Percentiles rank a stretch among this genome's conserved stretches.
Evolutionary conservation across 2,329 filamentous ascomycete genomes (phyloP).

Genomic region (Fusarium buharicum): DNA sequence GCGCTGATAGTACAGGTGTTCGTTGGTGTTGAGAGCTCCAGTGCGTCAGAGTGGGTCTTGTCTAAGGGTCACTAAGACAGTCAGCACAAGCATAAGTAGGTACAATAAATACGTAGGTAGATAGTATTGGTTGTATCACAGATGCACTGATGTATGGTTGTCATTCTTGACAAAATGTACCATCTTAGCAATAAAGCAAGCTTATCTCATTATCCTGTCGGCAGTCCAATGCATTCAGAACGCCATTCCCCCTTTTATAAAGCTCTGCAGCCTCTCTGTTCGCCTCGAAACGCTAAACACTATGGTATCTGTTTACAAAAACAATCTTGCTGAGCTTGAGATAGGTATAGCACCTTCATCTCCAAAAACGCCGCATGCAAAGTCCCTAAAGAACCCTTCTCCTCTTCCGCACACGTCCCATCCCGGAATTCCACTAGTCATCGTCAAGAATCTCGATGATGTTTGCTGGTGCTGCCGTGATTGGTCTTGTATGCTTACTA

Average conservation of each 20-base stretch:
- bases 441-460: conserved; percentile 48
- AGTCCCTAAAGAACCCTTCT: neutral
- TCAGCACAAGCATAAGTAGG: too few species aligned
- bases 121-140: too few species aligned
- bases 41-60: conserved; percentile 45
- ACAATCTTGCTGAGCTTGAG: conserved; percentile 18
- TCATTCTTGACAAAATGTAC: neutral
- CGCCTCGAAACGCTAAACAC: conserved; percentile 27
- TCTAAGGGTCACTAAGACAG: too few species aligned
- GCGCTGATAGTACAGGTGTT: conserved; percentile 15
- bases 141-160: too few species aligned
- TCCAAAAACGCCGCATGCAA: conserved; percentile 26
- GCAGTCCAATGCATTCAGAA: neutral
- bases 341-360: conserved; percentile 12
- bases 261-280: conserved; percentile 2
- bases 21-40: conserved; percentile 28
- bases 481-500: conserved; percentile 20
- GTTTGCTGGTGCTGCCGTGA: conserved; percentile 7
- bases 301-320: conserved; percentile 38
- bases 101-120: too few species aligned
- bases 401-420: neutral
- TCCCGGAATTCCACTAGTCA: conserved; percentile 11
- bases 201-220: neutral
- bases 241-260: neutral
- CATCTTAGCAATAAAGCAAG: neutral